phyloP scores from a whole-genome alignment of 257 asterid species.

The Thymus mandschuricus region DNA sequence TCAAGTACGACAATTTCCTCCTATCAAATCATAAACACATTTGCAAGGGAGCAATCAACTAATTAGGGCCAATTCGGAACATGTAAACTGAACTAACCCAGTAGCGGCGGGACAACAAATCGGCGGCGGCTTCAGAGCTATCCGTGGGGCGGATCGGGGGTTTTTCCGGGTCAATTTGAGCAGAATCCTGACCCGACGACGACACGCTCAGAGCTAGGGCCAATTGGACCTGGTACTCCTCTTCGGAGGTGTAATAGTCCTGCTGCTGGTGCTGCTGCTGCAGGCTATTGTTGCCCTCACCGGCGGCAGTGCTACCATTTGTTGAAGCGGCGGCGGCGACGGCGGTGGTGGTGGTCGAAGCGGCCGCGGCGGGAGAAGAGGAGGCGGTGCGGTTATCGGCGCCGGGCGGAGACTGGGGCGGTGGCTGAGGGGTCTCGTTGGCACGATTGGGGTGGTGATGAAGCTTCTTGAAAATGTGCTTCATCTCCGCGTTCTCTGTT shows the following conservation, averaged over 20 bases:
- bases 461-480: constrained; percentile 96
- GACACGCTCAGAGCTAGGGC: constrained; percentile 96
- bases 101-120: constrained; percentile 79
- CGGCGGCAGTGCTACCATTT: constrained; percentile 5
- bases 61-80: constrained; percentile 13
- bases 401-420: constrained; percentile 48
- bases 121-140: constrained; percentile 72
- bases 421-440: constrained; percentile 65
- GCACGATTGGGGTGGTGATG: constrained; percentile 95
- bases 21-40: neutral
- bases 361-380: constrained; percentile 38
- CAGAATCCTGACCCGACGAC: constrained; percentile 61
- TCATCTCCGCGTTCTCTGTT: constrained; percentile 54
- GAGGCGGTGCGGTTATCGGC: constrained; percentile 39
- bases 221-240: constrained; percentile 91
- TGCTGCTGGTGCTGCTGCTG: constrained; percentile 53
- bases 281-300: constrained; percentile 39
- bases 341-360: constrained; percentile 39
- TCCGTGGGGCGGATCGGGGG: constrained; percentile 51
- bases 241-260: constrained; percentile 88
- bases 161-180: constrained; percentile 42
- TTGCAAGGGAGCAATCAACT: constrained; percentile 13
- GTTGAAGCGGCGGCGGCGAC: constrained; percentile 18
- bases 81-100: constrained; percentile 67
- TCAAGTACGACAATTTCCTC: neutral